Evolutionary conservation across 176 grass and related monocot species (phyloP), one percentile per base, ranked within the genome.

Genomic region (Metroxylon sagu): DNA sequence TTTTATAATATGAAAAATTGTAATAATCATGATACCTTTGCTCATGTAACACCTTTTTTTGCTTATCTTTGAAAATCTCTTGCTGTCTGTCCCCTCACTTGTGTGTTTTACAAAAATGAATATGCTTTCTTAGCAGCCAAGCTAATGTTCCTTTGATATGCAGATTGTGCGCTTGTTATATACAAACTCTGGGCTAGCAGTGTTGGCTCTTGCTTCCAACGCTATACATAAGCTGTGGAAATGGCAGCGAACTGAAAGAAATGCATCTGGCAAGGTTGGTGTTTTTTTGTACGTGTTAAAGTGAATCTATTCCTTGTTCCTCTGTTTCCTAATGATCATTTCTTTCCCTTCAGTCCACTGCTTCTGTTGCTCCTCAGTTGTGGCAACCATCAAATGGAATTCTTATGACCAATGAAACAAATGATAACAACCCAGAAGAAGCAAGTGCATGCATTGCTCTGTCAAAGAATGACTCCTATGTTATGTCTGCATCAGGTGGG

Each of bases 201-300:
- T 92, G 26, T 82, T 98, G 70, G 82, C 87, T 71, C 87, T 98
- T 43, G 79, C 81, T 16, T 98, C 84, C 28, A 98, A 98, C 83
- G 93, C 93, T 70, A 71, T 81, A 73, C 93, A 98, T 85, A 98
- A 98, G 73, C 71, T 98, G 56, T 98, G 93, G 93, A 98, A 98
- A 81, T 98, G 88, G 88, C 81, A 74, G 53, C 82, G 88, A 52
- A 89, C 75, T 68, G 93, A 98, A 3, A 80, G 85, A 66, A 89
- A 98, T 76, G 88, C 93, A 64, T 83, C 64, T 56, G 88, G 87
- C 84, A 98, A 98, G 84, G 93, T 98, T 79, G 56, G 59, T 52
- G 0, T 16, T 15, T 61, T 4, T 64, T 49, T 43, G 35, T 43
- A 43, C 12, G 35, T 43, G 7, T 43, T 43, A 43, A 43, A 43